Base-by-base conservation (phyloP, 1,284 basidiomycete species). In the Ganoderma boninense region DNA sequence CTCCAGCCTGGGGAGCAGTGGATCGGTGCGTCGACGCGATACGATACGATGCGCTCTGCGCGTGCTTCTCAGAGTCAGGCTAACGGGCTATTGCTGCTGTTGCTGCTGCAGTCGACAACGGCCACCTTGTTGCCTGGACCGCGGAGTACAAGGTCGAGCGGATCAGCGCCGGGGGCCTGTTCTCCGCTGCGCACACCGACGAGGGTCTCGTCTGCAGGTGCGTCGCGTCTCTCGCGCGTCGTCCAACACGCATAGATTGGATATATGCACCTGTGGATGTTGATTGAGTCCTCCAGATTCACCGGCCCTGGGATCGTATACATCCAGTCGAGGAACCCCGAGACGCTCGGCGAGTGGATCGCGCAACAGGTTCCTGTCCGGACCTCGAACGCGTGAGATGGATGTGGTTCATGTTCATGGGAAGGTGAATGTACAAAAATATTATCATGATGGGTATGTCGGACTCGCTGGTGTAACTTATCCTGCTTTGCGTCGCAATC, bases 101-200 rank as follows among this genome's bases (percentile, higher is more conserved):
- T 5, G 35, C 3, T 5, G 20, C n/a, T 62, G 13, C 11, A 79
- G 79, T 80, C 40, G 78, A 80, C 71, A 81, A 80, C 72, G 77
- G 80, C 40, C 79, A 80, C 60, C 77, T 79, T 40, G 77, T 81
- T 20, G 81, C 81, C 11, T 81, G 80, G 80, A 79, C 79, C 32
- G 79, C 79, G 32, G 70, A 76, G 56, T 82, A 81, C 74, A 77
- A 74, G 60, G 75, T 82, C 29, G 80, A 82, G 71, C 78, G 76
- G 43, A 77, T 82, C 54, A 70, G 78, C 64, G 79, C 77, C 0
- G 79, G 80, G 18, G 78, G 80, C 5, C 57, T 82, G 26, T 56
- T 80, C 52, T 80, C 79, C 6, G 69, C 68, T 0, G 23, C 75
- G 11, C 77, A 80, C 65, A 81, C 78, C 1, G 80, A 79, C 46